Evolutionary conservation across 2,329 filamentous ascomycete species (phyloP), one percentile per base, ranked within the genome.

Genomic region (Didymella arachidicola): DNA sequence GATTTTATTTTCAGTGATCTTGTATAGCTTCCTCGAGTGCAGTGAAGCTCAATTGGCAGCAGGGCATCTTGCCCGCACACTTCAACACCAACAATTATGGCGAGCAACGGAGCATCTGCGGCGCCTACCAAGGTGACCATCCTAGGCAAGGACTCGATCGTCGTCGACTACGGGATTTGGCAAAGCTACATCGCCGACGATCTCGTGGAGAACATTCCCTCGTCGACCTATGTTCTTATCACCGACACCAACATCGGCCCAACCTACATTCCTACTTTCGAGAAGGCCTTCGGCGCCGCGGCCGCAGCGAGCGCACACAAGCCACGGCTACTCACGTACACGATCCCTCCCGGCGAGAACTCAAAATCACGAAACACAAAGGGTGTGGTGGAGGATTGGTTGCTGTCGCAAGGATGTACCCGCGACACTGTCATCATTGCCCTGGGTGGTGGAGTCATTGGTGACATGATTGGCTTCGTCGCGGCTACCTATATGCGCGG

Each of bases 401-500:
- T 99, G 86, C 83, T 98, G 59, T 86, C 88, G 66, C 87, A 97
- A 70, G 88, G 89, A 89, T 99, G 95, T 80, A 96, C 93, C 26
- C 86, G 95, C 67, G 95, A 99, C 78, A 97, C 93, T 0, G 91
- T 99, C 64, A 89, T 99, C 59, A 91, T 99, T 75, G 95, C 95
- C 25, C 85, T 99, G 10, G 95, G 95, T 30, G 95, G 95, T 64
- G 95, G 95, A 57, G 95, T 99, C 61, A 97, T 99, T 78, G 95
- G 95, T 30, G 95, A 99, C 78, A 90, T 99, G 90, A 93, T 97
- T 63, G 95, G 95, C 51, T 99, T 96, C 76, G 93, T 98, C 50
- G 95, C 95, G 22, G 93, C 95, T 38, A 99, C 95, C 36, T 99
- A 98, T 80, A 99, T 99, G 95, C 89, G 95, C 67, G 95, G 95